Conservation (phyloP, 2,329 filamentous ascomycete genomes). For the Penicillium decumbens region DNA sequence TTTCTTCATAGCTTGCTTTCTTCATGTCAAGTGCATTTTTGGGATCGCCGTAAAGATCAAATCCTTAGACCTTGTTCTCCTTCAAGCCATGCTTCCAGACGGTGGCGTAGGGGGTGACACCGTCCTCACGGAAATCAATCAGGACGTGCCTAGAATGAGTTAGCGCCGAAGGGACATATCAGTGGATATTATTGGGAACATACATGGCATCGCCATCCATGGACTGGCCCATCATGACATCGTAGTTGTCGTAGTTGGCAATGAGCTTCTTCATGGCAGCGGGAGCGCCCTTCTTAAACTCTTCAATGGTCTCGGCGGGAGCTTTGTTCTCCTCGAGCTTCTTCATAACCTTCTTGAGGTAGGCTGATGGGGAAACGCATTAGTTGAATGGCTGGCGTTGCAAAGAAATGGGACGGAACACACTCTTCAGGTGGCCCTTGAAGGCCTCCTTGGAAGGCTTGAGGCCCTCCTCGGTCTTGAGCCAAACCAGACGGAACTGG, state of each 20-base stretch:
- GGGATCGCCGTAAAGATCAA: slow-evolving; percentile 8
- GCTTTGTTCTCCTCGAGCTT: slow-evolving; percentile 61
- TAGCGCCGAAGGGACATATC: neutral
- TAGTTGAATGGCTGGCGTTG: neutral
- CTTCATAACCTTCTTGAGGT: slow-evolving; percentile 85
- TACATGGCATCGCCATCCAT: slow-evolving; percentile 95
- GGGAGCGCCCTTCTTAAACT: slow-evolving; percentile 73
- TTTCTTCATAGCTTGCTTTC: slow-evolving; percentile 23
- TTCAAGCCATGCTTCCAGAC: slow-evolving; percentile 93
- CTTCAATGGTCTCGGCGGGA: slow-evolving; percentile 58
- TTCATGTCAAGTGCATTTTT: slow-evolving; percentile 23
- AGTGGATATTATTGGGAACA: slow-evolving; percentile 36
- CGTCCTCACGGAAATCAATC: slow-evolving; percentile 97
- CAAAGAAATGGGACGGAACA: slow-evolving; percentile 24
- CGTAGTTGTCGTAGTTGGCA: slow-evolving; percentile 91
- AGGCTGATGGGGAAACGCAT: slow-evolving; percentile 50
- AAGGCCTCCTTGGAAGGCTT: slow-evolving; percentile 75
- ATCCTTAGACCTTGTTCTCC: slow-evolving; percentile 79
- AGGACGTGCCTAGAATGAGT: slow-evolving; percentile 65
- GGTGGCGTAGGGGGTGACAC: slow-evolving; percentile 79
- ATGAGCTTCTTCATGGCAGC: slow-evolving; percentile 77
- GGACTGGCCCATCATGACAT: slow-evolving; percentile 86
- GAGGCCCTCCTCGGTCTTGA: slow-evolving; percentile 41
- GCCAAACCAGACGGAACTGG: slow-evolving; percentile 78
- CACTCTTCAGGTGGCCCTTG: slow-evolving; percentile 80